These are phyloP conservation scores for Populus hybrid DNA, from an alignment of 441 rosid species.

Conservation along the genomic window DNA sequence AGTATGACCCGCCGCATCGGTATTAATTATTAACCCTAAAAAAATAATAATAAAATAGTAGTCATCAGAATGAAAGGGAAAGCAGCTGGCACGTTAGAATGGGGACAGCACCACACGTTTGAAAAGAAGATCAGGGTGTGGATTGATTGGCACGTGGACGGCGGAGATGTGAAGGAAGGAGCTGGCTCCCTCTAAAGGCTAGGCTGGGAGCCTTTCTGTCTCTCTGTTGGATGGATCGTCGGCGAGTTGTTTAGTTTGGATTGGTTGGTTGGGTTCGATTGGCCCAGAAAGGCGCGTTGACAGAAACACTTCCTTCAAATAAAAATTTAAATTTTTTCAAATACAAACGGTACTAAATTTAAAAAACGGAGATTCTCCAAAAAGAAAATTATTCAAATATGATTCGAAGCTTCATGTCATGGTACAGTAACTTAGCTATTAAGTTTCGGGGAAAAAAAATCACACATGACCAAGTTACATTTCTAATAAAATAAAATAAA, in stretches of 20 bases:
- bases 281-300: slow-evolving; percentile 9
- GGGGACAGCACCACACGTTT: slow-evolving; percentile 8
- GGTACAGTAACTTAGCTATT: neutral
- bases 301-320: neutral
- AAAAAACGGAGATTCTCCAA: neutral
- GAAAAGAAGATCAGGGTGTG: neutral
- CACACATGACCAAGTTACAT: too few relatives aligned
- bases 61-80: neutral
- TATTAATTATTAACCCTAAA: neutral
- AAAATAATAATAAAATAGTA: neutral
- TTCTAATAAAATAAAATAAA: too few relatives aligned
- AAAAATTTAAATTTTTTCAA: too few relatives aligned
- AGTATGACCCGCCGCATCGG: neutral
- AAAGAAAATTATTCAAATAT: neutral
- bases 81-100: slow-evolving; percentile 11
- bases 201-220: neutral
- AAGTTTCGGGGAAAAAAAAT: neutral
- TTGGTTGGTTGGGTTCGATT: neutral
- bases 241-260: neutral
- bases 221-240: neutral
- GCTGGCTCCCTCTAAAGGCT: slow-evolving; percentile 8
- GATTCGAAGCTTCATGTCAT: neutral
- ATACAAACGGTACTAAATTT: too few relatives aligned
- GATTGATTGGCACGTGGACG: slow-evolving; percentile 1
- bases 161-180: slow-evolving; percentile 1